phyloP scores from a whole-genome alignment of 345 rosid genomes.

The Pelargonium nanum region DNA sequence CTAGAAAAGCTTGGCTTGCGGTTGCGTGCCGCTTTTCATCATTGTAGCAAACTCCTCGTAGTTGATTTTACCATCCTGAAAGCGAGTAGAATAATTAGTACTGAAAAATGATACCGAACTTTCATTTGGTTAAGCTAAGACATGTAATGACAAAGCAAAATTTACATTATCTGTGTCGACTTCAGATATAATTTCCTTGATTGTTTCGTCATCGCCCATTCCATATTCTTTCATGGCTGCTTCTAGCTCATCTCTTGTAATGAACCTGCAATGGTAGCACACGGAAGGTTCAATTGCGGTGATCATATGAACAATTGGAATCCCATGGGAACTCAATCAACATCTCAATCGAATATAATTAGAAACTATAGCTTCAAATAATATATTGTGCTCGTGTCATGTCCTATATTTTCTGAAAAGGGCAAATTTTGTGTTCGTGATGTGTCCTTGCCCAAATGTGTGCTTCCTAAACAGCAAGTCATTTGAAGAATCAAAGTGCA shows the following conservation, averaged over 20 bases:
- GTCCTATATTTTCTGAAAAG: no score
- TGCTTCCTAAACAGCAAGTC: no score
- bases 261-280: conserved; percentile 23
- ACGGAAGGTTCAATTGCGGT: not conserved
- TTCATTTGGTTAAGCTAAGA: not conserved
- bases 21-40: conserved; percentile 64
- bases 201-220: conserved; percentile 65
- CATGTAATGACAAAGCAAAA: not conserved
- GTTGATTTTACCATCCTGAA: conserved; percentile 79
- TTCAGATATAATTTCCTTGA: conserved; percentile 70
- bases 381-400: no score
- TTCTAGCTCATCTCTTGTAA: conserved; percentile 86
- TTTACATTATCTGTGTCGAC: conserved; percentile 75
- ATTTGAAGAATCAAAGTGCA: no score
- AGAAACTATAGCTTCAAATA: no score
- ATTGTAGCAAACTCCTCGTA: conserved; percentile 84
- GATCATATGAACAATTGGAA: not conserved
- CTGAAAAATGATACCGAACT: not conserved
- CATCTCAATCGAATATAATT: no score
- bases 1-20: not conserved
- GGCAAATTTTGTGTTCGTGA: no score
- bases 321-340: no score
- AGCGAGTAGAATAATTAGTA: not conserved
- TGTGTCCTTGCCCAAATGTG: no score
- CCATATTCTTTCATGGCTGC: conserved; percentile 80